These are phyloP conservation scores for Auriscalpium orientale DNA, from an alignment of 768 basidiomycete species.

Conservation along the genomic window DNA sequence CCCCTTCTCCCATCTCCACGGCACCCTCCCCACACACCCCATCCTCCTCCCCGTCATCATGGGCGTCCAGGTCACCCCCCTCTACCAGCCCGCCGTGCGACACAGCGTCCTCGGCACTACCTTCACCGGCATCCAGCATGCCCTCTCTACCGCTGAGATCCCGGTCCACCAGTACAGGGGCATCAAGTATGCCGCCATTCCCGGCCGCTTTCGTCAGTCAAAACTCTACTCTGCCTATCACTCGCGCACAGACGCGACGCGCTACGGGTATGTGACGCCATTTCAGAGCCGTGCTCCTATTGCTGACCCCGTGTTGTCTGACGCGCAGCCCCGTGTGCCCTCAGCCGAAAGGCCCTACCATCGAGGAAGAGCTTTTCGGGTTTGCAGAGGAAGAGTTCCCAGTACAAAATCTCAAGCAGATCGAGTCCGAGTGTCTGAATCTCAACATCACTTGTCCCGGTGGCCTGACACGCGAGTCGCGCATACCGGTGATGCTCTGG, in stretches of 20 bases:
- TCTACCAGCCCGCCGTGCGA: conserved; percentile 29
- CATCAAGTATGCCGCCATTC: conserved; percentile 69
- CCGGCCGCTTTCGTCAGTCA: conserved; percentile 72
- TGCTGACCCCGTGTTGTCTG: not conserved
- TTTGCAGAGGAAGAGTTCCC: conserved; percentile 46
- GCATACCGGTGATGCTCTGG: conserved; percentile 76
- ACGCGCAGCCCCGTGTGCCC: conserved; percentile 64
- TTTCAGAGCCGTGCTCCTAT: not conserved
- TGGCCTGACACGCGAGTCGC: conserved; percentile 42
- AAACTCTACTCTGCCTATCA: conserved; percentile 51
- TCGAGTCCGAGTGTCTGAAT: conserved; percentile 77
- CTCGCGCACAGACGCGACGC: conserved; percentile 51
- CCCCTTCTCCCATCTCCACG: not conserved
- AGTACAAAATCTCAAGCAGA: conserved; percentile 46
- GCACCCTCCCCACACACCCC: not conserved
- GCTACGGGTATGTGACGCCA: conserved; percentile 47
- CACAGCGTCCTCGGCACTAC: conserved; percentile 53
- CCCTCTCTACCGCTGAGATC: conserved; percentile 44
- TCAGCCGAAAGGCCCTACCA: conserved; percentile 39
- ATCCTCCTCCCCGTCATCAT: conserved; percentile 1
- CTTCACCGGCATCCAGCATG: conserved; percentile 59
- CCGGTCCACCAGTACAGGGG: conserved; percentile 68
- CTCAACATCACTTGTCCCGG: conserved; percentile 74
- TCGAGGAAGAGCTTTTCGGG: conserved; percentile 59
- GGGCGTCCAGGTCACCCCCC: conserved; percentile 7